Conservation (phyloP, 805 yeast species). For the Alloascoidea africana region DNA sequence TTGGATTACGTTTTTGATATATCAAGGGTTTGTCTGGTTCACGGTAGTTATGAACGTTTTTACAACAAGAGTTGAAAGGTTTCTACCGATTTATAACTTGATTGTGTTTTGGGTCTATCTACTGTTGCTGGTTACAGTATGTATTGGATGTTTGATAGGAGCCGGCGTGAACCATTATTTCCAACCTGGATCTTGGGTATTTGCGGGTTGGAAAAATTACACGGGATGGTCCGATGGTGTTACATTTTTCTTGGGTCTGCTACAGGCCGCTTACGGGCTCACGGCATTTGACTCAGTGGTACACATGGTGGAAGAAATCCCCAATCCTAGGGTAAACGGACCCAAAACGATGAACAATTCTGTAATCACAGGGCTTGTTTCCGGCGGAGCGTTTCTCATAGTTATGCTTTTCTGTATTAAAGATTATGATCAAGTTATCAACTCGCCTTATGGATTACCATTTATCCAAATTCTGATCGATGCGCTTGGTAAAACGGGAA, state of each 20-base stretch:
- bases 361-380: constrained; percentile 45
- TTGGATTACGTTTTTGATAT: constrained; percentile 8
- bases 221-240: constrained; percentile 61
- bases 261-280: constrained; percentile 63
- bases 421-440: constrained; percentile 46
- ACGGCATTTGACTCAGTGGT: constrained; percentile 77
- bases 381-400: constrained; percentile 57
- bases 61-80: constrained; percentile 8
- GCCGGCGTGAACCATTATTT: constrained; percentile 8
- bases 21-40: constrained; percentile 7
- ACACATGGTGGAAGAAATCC: constrained; percentile 72
- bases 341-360: constrained; percentile 61
- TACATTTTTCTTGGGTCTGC: constrained; percentile 66
- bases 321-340: constrained; percentile 55
- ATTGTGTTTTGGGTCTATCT: constrained; percentile 10
- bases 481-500: constrained; percentile 52
- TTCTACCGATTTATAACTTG: constrained; percentile 9
- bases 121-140: constrained; percentile 9
- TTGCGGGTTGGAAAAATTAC: constrained; percentile 7
- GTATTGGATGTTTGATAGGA: constrained; percentile 7
- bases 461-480: constrained; percentile 37
- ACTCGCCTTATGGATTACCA: constrained; percentile 67
- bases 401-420: constrained; percentile 65
- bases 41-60: constrained; percentile 8
- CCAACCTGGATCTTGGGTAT: constrained; percentile 10